Evolutionary conservation across 2,329 filamentous ascomycete species (phyloP).

Genomic region (Hirsutella minnesotensis): DNA sequence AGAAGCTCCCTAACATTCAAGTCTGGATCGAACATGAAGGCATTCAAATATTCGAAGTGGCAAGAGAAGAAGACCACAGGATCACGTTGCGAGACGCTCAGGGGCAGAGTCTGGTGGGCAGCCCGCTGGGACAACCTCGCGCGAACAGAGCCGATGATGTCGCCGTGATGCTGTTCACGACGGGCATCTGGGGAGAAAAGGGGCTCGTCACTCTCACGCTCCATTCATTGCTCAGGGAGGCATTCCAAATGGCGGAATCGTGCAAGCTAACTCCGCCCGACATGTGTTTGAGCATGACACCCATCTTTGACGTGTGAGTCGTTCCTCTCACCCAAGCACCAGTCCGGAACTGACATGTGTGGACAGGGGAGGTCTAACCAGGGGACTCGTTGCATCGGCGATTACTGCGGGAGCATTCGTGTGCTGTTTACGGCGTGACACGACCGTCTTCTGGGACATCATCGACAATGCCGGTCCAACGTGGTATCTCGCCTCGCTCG

Average conservation of each 20-base stretch:
- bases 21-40: not conserved
- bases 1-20: not conserved
- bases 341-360: not conserved
- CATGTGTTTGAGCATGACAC: constrained; percentile 3
- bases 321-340: not conserved
- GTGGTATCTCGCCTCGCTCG: not conserved
- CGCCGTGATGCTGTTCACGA: constrained; percentile 1
- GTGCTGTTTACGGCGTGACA: not conserved
- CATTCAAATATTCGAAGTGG: not conserved
- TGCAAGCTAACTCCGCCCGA: constrained; percentile 2
- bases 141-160: constrained; percentile 3
- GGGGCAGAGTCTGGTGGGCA: not conserved
- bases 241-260: not conserved
- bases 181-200: constrained; percentile 1
- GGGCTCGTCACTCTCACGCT: constrained; percentile 1
- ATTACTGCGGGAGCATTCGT: not conserved
- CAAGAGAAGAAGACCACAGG: not conserved
- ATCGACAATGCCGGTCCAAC: not conserved
- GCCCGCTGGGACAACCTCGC: not conserved
- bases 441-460: not conserved
- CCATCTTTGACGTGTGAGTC: constrained; percentile 3
- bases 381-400: not conserved
- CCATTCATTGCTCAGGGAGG: constrained; percentile 2
- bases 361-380: not conserved
- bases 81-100: not conserved